Evolutionary conservation across 176 grass and related monocot genomes (phyloP), one percentile per base, ranked within the genome.

Genomic region (Bothriochloa decipiens): DNA sequence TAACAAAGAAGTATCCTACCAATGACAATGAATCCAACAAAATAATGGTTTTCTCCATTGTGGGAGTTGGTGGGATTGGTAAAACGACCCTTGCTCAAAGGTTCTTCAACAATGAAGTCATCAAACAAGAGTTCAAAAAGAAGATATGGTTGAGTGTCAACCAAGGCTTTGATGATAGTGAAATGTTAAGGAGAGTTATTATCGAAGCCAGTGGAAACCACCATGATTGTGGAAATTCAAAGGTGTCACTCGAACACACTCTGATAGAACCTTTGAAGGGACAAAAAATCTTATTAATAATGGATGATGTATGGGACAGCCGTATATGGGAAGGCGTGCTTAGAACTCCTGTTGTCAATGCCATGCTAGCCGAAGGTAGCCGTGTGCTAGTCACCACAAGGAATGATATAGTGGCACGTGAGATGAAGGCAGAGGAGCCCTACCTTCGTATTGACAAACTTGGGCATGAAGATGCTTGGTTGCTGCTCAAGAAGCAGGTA

Each of bases 11-110:
- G 8, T 6, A 13, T 3, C 42, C 42, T 11, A 43, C 11, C 0
- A n/a, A 33, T 5, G 0, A 10, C 1, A 12, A 14, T 5, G 37
- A 10, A 13, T 2, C 16, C 5, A 20, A 37, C 0, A 29, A 28
- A 12, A 14, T 82, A 8, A n/a, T n/a, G 12, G 10, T 86, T 14
- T 43, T 89, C 1, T 72, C 83, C 2, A 62, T 92, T 18, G 67
- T 72, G 8, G 90, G 82, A 16, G 22, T 82, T 12, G 76, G 86
- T 0, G 86, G 86, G 7, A 88, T 92, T 0, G 90, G 90, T 3
- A 92, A 89, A 79, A 92, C 83, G 3, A 92, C 90, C 11, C 83
- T 92, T 2, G 87, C 90, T 0, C 25, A 79, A 7, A 86, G 83
- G 10, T 64, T 92, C 6, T 83, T 74, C 3, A 75, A 79, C 1